Evolutionary conservation across 1,284 basidiomycete species (phyloP), one percentile per base, ranked within the genome.

Genomic region (Rhodofomes roseus): DNA sequence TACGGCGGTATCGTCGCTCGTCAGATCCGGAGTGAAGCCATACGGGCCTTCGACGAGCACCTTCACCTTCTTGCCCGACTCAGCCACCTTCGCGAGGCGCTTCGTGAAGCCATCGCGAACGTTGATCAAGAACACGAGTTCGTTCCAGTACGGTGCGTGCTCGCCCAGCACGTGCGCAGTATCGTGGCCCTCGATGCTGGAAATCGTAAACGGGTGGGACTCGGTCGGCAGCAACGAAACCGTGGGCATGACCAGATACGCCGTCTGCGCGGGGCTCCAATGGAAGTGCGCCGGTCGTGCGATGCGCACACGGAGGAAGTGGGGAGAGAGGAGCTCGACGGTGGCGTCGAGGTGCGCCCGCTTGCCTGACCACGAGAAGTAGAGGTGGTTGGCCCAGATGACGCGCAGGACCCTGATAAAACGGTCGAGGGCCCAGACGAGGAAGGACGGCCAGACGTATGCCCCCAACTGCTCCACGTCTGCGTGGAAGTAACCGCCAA

Each of bases 401-500:
- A 88, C 69, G 18, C 85, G 81, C 11, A 77, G 60, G 18, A 79
- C 23, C 14, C 86, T 82, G 57, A 86, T 64, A 40, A 81, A 58
- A 27, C 87, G 81, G 68, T 90, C 89, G 51, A 87, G 68, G 0
- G 75, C 85, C 87, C 87, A 91, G 36, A 89, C 69, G 63, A 87
- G 72, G 71, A 87, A 78, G 1, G 79, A 76, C 4, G 86, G 84
- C 82, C 82, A 84, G 29, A 83, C 66, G 62, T 80, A 81, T 1
- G 18, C 22, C 3, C 59, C 63, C 36, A 57, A 44, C 22, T 51
- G 57, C 61, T 69, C 65, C 2, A 67, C 63, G 11, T 65, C 62
- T 12, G 74, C 70, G 62, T 85, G 84, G 63, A 66, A 65, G 62
- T 69, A 69, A 0, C 53, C 68, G 9, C 63, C 67, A 36, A 70